phyloP scores from a whole-genome alignment of 108 stramenopile species.

The Craspedostauros australis region DNA sequence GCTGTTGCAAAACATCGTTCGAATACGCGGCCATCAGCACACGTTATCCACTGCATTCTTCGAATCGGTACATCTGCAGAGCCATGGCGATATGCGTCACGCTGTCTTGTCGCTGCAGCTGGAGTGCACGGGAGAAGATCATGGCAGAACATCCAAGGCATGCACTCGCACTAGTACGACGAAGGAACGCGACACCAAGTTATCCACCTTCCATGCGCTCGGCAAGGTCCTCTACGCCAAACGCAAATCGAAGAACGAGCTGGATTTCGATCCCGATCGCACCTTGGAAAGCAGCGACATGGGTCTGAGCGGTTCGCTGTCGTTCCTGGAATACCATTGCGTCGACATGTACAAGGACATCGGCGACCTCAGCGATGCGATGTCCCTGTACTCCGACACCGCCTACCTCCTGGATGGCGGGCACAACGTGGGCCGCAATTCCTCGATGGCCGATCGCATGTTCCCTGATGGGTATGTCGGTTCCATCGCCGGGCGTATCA shows the following conservation, averaged over 20 bases:
- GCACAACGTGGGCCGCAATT: background rate
- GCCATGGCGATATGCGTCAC: constrained; percentile 78
- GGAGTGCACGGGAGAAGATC: constrained; percentile 12
- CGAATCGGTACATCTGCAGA: constrained; percentile 57
- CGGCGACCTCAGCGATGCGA: constrained; percentile 48
- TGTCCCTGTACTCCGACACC: constrained; percentile 57
- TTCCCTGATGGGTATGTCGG: constrained; percentile 57
- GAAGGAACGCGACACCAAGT: constrained; percentile 43
- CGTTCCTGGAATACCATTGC: constrained; percentile 76
- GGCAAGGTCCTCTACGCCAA: constrained; percentile 89
- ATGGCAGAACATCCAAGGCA: background rate
- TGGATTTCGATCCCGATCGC: constrained; percentile 79
- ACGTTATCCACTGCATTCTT: constrained; percentile 17
- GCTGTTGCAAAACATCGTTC: constrained; percentile 43
- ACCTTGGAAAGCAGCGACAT: constrained; percentile 70
- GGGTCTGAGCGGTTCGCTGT: constrained; percentile 48
- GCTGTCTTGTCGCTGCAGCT: constrained; percentile 80
- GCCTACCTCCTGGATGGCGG: constrained; percentile 39
- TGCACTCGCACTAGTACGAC: background rate
- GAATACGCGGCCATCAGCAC: constrained; percentile 19
- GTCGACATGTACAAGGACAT: constrained; percentile 83
- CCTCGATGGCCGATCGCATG: constrained; percentile 10
- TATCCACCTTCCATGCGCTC: constrained; percentile 82
- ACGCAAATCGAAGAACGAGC: constrained; percentile 20
- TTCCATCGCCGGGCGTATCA: constrained; percentile 52